Base-by-base conservation (phyloP, 176 grass and related monocot genomes). In the Triticum urartu region DNA sequence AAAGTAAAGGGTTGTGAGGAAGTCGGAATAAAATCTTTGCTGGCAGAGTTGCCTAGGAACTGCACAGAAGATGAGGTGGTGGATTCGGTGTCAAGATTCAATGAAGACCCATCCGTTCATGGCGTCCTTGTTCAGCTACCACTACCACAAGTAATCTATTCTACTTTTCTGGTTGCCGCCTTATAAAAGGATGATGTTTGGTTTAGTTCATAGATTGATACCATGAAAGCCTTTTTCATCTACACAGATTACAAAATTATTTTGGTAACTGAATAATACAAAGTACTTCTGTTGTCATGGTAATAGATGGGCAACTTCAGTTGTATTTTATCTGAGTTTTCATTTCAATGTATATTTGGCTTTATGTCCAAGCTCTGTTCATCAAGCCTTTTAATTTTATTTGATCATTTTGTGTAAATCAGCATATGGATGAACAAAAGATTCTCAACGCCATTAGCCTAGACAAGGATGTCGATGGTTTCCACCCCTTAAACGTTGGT, bases 401-500 rank as follows among this genome's bases (percentile, higher is more conserved):
- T 2, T n/a, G 9, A 45, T 83, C 21, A n/a, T 86, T 75, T 86
- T 83, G 43, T 75, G 32, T 83, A 81, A 85, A 87, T 48, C 75
- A 98, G 96, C 94, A 92, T 78, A 92, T 98, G 90, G 82, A 98
- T 76, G 96, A 98, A 84, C 93, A 95, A 79, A 94, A 59, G 63
- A 92, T 98, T 89, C 81, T 98, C 25, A 87, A 72, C 5, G 62
- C 86, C 45, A 87, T 98, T 80, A 91, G 78, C 64, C 78, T 95
- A 42, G 88, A 95, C 34, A 98, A 98, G 64, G 96, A 98, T 89
- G 96, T 98, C 45, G 96, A 98, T 86, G 96, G 96, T 69, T 98
- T 98, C 72, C 93, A 98, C 78, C 96, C 93, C 15, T 54, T 92
- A 76, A 98, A 95, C 36, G 90, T 95, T 39, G 96, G 96, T 11